Percentiles rank a stretch among this genome's conserved stretches.
Conservation (phyloP, 1,139 yeast genomes). For the Eremothecium coryli region DNA sequence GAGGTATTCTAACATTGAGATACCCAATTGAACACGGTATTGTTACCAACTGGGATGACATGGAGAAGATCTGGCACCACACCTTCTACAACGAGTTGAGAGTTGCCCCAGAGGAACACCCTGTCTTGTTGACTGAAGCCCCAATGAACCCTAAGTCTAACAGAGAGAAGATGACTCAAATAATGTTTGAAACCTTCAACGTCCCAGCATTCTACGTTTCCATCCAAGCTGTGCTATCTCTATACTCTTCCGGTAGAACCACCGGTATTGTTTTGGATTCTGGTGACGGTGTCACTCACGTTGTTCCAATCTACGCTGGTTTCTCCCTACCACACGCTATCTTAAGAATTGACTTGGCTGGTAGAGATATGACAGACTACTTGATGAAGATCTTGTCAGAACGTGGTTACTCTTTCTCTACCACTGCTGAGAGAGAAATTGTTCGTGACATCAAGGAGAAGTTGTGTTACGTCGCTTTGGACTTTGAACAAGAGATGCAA, state of each 20-base stretch:
- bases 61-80: conserved; percentile 99
- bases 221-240: conserved; percentile 95
- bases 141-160: conserved; percentile 98
- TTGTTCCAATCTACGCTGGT: conserved; percentile 99
- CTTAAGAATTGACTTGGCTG: conserved; percentile 97
- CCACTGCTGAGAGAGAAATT: conserved; percentile 99
- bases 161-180: conserved; percentile 99
- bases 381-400: conserved; percentile 96
- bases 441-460: conserved; percentile 99
- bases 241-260: conserved; percentile 99
- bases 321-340: conserved; percentile 99
- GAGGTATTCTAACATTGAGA: conserved; percentile 98
- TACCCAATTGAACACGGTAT: conserved; percentile 99
- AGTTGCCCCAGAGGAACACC: conserved; percentile 99
- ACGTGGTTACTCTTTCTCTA: conserved; percentile 98
- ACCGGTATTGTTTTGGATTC: conserved; percentile 99
- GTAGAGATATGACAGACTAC: conserved; percentile 98
- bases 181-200: conserved; percentile 96
- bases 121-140: conserved; percentile 95
- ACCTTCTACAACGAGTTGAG: conserved; percentile 95
- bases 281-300: conserved; percentile 99
- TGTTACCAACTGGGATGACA: conserved; percentile 99
- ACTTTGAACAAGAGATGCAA: conserved; percentile 97
- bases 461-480: conserved; percentile 95
- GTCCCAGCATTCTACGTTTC: conserved; percentile 99